Evolutionary conservation across 2,329 filamentous ascomycete genomes (phyloP), one percentile per base, ranked within the genome.

Genomic region (Talaromyces verruculosus): DNA sequence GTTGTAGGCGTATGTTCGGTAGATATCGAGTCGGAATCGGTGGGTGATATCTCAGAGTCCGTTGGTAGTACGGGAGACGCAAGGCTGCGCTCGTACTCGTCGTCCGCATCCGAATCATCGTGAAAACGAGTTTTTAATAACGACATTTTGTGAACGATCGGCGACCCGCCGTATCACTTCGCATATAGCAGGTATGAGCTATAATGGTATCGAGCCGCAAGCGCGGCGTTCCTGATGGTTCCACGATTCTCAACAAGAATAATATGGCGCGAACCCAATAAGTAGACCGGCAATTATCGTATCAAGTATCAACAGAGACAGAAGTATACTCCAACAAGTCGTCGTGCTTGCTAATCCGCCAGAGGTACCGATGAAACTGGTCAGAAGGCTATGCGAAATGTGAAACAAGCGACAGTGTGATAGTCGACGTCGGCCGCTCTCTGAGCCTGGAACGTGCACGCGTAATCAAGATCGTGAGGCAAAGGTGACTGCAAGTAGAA

Each of bases 1-100:
- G 86, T 88, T 37, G 85, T 89, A 11, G 87, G 87, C 2, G 87
- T 89, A 71, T 88, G 86, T 72, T 88, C 84, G 64, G 82, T 83
- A 43, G 85, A 87, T 51, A 83, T 80, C 59, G 85, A 84, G 66
- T 86, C 85, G 8, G 85, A 87, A 69, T 85, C 84, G 15, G 82
- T 85, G 43, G 84, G 84, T 62, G 83, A 85, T 67, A 79, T 77
- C 72, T 87, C 85, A 66, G 84, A 88, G 72, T 88, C 85, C 60
- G 81, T 82, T 49, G 83, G 82, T 60, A 87, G 75, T 65, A 82
- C 83, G 19, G 86, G 86, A 17, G 84, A 86, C 61, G 84, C 84
- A 73, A 87, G 81, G 71, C 84, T 85, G 70, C 85, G 82, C 76
- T 88, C 87, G 70, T 87, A 88, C 77, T 89, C 87, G 77, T 89